Evolutionary conservation across 352 stramenopile genomes (phyloP), one percentile per base, ranked within the genome.

Genomic region (Phytophthora megakarya): DNA sequence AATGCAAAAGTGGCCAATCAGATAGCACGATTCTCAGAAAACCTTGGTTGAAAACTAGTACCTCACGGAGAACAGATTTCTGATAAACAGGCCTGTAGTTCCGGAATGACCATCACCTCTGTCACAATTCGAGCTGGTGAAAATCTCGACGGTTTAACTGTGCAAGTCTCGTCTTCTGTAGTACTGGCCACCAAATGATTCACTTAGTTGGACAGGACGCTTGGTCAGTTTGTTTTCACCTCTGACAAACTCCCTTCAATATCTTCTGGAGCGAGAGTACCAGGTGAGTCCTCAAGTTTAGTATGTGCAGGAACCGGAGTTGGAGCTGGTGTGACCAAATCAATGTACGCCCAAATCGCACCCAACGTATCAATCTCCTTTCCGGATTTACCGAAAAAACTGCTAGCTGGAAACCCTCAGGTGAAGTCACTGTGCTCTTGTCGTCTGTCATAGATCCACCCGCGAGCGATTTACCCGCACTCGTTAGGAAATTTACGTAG

Each of bases 311-410:
- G 16, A 44, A 18, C 18, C 2, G n/a, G 25, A 23, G 15, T n/a
- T 21, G 50, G 50, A 48, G 23, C 10, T 22, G 44, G 44, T 9
- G 16, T 39, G 3, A 53, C 28, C 0, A 40, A 28, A 8, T 46
- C 39, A 46, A 46, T 44, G 38, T n/a, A n/a, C n/a, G n/a, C n/a
- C n/a, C n/a, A n/a, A n/a, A n/a, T n/a, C n/a, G n/a, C 47, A 21
- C 57, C 57, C 16, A 65, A 9, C 30, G 48, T 28, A 19, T 65
- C 57, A 33, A 65, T 52, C 21, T 65, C 47, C 11, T 59, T 23
- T 1, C 44, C 57, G 21, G 40, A 46, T 30, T 38, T 46, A 32
- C 57, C 57, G 13, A 53, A 50, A 35, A 65, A 65, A 9, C 47
- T 47, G 13, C 57, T 4, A 65, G 25, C 25, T 65, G 47, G 37